phyloP scores from a whole-genome alignment of 352 stramenopile species.

The Saprolegnia diclina region DNA sequence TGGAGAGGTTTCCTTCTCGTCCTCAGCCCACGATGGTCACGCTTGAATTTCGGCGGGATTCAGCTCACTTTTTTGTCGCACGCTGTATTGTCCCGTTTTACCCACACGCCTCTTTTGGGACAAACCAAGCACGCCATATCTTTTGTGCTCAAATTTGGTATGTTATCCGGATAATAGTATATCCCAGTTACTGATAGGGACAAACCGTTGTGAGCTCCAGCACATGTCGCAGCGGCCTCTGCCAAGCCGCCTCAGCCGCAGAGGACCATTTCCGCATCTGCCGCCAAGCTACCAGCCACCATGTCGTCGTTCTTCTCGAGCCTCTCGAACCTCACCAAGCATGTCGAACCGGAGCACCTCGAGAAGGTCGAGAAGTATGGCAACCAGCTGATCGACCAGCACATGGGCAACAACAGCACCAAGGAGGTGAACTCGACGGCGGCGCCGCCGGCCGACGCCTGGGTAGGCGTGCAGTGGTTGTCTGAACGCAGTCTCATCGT shows the following conservation, averaged over 20 bases:
- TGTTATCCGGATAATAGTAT: too few species aligned
- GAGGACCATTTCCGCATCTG: neutral
- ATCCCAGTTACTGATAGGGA: neutral
- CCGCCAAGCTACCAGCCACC: neutral
- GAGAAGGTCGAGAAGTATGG: slow-evolving; percentile 16
- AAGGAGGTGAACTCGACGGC: neutral
- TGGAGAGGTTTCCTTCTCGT: too few species aligned
- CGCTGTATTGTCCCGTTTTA: too few species aligned
- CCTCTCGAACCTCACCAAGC: slow-evolving; percentile 5
- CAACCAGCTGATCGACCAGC: slow-evolving; percentile 26
- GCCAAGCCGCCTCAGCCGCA: neutral
- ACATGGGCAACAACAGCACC: slow-evolving; percentile 11
- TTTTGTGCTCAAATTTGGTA: too few species aligned
- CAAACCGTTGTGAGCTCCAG: neutral
- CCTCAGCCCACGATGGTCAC: too few species aligned
- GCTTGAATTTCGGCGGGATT: too few species aligned
- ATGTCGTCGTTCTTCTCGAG: slow-evolving; percentile 28
- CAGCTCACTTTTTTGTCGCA: too few species aligned
- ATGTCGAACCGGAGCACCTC: neutral
- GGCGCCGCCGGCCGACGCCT: slow-evolving; percentile 8
- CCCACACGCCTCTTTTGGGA: too few species aligned
- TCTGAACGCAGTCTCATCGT: neutral
- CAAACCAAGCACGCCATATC: too few species aligned
- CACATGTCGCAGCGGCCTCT: neutral
- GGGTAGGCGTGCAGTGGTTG: slow-evolving; percentile 1